Evolutionary conservation across 768 basidiomycete species (phyloP), one percentile per base, ranked within the genome.

Genomic region (Suillus americanus): DNA sequence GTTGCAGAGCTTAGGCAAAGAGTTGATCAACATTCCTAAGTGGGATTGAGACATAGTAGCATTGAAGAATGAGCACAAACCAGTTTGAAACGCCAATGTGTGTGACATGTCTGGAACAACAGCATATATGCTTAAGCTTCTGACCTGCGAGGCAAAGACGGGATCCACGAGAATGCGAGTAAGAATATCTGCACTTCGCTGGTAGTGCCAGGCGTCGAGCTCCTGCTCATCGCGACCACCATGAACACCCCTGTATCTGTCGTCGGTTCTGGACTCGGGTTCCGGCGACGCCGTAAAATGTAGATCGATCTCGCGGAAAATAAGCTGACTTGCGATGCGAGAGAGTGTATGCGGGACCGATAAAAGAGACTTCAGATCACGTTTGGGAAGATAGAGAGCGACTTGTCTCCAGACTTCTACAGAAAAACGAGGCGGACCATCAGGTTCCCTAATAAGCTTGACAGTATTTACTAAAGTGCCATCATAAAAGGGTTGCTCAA

Each of bases 381-480:
- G 82, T 23, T 84, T 81, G 0, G 89, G 86, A 6, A 91, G 81
- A 69, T 81, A 86, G 6, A 81, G 75, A 0, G 85, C 88, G 45
- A 91, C 86, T 71, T 90, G 85, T 41, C 86, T 80, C 90, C 90
- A 91, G 60, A 91, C 85, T 75, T 91, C 90, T 7, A 79, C 79
- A 4, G 51, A 89, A 68, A 91, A 85, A 23, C 82, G 81, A 45
- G 84, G 84, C 2, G 51, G 51, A 20, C 79, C 79, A 35, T 76
- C 72, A 10, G 82, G 81, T 18, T 82, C 75, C 51, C 73, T 67
- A 43, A 74, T 67, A 56, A 74, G 72, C 76, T 75, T 66, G 46
- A 28, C 57, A 46, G 50, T 63, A 56, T 59, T 51, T 33, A 9
- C 9, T 20, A 33, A 53, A 50, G 37, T 12, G 50, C 62, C 45